Evolutionary conservation across 257 asterid species (phyloP).

Genomic region (Fraxinus anomala): DNA sequence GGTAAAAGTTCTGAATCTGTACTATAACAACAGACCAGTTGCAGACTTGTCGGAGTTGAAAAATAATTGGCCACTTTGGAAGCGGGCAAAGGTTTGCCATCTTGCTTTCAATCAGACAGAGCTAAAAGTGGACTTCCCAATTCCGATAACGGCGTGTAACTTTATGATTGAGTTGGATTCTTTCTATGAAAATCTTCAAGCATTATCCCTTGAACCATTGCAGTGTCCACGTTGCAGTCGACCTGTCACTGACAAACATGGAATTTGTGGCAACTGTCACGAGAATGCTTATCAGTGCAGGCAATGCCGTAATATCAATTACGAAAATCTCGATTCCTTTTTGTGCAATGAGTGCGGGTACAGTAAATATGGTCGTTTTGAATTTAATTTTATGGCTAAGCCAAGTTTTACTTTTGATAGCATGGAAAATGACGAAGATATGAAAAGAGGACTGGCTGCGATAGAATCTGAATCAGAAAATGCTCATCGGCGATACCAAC

Average conservation of each 20-base stretch:
- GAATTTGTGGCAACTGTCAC: slow-evolving; percentile 91
- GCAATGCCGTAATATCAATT: slow-evolving; percentile 97
- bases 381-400: slow-evolving; percentile 96
- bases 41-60: slow-evolving; percentile 96
- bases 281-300: slow-evolving; percentile 99
- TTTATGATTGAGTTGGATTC: slow-evolving; percentile 99
- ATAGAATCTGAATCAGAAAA: slow-evolving; percentile 97
- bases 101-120: slow-evolving; percentile 94
- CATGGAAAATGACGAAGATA: slow-evolving; percentile 99
- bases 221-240: slow-evolving; percentile 99
- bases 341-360: slow-evolving; percentile 98
- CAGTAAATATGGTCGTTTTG: slow-evolving; percentile 98
- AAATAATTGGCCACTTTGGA: slow-evolving; percentile 97
- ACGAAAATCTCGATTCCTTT: slow-evolving; percentile 96
- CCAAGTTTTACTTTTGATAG: slow-evolving; percentile 96
- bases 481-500: slow-evolving; percentile 98
- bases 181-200: slow-evolving; percentile 97
- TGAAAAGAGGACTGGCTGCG: slow-evolving; percentile 95
- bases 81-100: slow-evolving; percentile 96
- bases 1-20: slow-evolving; percentile 94
- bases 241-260: slow-evolving; percentile 95
- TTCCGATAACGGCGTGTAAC: slow-evolving; percentile 96
- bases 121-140: slow-evolving; percentile 91
- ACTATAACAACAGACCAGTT: slow-evolving; percentile 98
- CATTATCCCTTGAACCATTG: slow-evolving; percentile 95